A percentile compares a stretch with the other conserved stretches of the same genome.
Evolutionary conservation across 176 grass and related monocot genomes (phyloP).

Genomic region (Eremochloa ophiuroides): DNA sequence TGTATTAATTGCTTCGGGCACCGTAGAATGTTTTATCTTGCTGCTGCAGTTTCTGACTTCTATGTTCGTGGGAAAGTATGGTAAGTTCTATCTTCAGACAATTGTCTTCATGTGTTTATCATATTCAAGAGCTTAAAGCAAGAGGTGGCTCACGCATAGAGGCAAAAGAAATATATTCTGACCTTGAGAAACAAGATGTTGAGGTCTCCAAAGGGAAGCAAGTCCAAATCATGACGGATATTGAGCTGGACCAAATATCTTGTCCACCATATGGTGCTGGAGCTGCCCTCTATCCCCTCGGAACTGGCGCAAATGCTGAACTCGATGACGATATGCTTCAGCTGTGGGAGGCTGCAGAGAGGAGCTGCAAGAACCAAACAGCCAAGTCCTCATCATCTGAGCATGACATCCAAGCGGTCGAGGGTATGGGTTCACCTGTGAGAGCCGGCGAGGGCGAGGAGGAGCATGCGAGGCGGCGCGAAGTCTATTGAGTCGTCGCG

Average conservation of each 20-base stretch:
- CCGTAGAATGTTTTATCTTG: slow-evolving; percentile 71
- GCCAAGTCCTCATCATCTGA: slow-evolving; percentile 50
- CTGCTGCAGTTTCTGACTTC: slow-evolving; percentile 92
- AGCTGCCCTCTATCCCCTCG: slow-evolving; percentile 33
- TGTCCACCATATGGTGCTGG: slow-evolving; percentile 46
- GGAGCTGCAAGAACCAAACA: slow-evolving; percentile 51
- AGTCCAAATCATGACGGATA: slow-evolving; percentile 76
- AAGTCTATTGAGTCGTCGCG: too few relatives aligned
- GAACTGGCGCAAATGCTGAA: slow-evolving; percentile 41
- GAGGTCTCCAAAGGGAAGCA: slow-evolving; percentile 60
- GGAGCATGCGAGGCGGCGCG: too few relatives aligned
- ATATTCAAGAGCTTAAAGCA: slow-evolving; percentile 37
- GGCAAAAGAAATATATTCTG: slow-evolving; percentile 33
- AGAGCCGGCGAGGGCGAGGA: too few relatives aligned
- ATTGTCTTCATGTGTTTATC: not conserved
- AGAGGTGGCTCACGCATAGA: slow-evolving; percentile 15
- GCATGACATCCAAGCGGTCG: slow-evolving; percentile 55
- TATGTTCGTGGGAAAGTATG: slow-evolving; percentile 96
- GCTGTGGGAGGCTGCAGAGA: slow-evolving; percentile 89
- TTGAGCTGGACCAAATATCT: slow-evolving; percentile 77
- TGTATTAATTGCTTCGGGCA: slow-evolving; percentile 53
- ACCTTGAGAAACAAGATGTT: slow-evolving; percentile 27
- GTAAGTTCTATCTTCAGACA: slow-evolving; percentile 36
- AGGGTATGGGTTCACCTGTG: too few relatives aligned
- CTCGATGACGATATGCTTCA: slow-evolving; percentile 82